Conservation (phyloP, 169 alveolate species). For the Eimeria brunetti region DNA sequence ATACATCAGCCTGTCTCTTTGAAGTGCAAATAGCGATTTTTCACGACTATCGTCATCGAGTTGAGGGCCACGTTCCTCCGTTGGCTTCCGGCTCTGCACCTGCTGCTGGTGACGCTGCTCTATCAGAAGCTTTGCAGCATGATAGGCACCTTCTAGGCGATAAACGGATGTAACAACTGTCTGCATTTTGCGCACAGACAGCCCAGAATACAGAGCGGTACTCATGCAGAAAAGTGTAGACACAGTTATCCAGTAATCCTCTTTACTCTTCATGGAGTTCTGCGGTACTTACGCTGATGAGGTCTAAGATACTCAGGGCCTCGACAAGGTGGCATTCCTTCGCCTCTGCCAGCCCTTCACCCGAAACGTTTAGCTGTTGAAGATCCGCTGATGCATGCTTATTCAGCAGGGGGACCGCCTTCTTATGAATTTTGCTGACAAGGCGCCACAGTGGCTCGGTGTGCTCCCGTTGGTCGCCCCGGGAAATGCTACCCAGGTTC, state of each 20-base stretch:
- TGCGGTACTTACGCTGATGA: conserved; percentile 41
- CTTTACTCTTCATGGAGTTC: neutral
- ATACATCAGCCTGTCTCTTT: conserved; percentile 31
- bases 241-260: neutral
- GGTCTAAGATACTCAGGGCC: conserved; percentile 52
- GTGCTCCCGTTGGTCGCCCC: neutral
- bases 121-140: conserved; percentile 52
- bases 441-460: conserved; percentile 69
- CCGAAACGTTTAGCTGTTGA: conserved; percentile 7
- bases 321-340: conserved; percentile 8
- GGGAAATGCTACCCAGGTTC: conserved; percentile 25
- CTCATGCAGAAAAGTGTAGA: neutral
- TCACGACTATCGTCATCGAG: neutral
- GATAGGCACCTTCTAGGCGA: conserved; percentile 64
- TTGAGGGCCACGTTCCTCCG: neutral
- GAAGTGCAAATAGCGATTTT: neutral
- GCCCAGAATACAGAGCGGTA: neutral
- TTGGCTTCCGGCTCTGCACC: neutral
- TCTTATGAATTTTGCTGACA: conserved; percentile 65
- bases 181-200: neutral
- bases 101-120: conserved; percentile 59
- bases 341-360: conserved; percentile 26
- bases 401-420: conserved; percentile 55
- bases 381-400: conserved; percentile 22
- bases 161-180: conserved; percentile 45